Conservation (phyloP, 345 rosid species). For the Syzygium oleosum region DNA sequence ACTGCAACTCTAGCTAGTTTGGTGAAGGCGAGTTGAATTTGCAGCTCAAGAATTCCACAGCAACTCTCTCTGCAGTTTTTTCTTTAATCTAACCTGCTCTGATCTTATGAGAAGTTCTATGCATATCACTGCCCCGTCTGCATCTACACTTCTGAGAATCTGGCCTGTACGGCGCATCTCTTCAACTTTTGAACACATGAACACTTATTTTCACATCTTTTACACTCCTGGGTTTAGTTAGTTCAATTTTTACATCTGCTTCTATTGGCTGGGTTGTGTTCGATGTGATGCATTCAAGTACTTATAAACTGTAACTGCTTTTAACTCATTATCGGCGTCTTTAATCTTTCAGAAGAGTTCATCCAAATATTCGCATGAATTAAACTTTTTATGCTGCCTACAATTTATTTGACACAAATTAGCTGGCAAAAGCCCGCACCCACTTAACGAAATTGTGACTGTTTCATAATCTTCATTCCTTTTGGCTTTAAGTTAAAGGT, state of each 20-base stretch:
- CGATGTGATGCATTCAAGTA: neutral
- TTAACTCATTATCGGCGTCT: neutral
- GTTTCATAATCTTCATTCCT: neutral
- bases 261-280: neutral
- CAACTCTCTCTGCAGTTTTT: neutral
- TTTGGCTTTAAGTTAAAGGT: neutral
- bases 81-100: neutral
- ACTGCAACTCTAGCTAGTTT: neutral
- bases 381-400: neutral
- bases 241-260: neutral
- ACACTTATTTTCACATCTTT: neutral
- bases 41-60: neutral
- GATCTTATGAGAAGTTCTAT: neutral
- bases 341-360: neutral
- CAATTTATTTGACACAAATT: neutral
- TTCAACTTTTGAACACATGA: neutral
- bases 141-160: neutral
- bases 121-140: neutral
- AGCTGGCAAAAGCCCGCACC: neutral
- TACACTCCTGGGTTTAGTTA: neutral
- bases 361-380: neutral
- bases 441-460: neutral
- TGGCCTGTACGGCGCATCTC: rapidly evolving
- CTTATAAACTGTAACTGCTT: neutral
- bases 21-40: neutral